Conservation (phyloP, 2,329 filamentous ascomycete genomes). For the Diplodia scrobiculata region DNA sequence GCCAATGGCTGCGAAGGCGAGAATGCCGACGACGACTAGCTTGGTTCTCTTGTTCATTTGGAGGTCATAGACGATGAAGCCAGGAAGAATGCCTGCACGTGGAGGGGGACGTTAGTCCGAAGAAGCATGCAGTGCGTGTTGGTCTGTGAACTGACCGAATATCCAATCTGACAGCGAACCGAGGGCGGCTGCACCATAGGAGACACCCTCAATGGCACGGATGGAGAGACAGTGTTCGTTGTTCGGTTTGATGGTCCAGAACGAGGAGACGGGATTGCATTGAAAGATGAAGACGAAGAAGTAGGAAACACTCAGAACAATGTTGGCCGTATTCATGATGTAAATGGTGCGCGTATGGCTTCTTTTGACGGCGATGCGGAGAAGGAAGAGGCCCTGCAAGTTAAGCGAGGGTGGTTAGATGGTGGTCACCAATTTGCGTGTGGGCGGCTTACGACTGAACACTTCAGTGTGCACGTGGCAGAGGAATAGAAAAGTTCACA, state of each 20-base stretch:
- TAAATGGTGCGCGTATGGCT: constrained; percentile 52
- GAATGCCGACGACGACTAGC: constrained; percentile 54
- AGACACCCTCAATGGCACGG: constrained; percentile 55
- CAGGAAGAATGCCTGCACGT: constrained; percentile 38
- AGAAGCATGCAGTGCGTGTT: background rate
- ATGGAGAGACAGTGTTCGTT: constrained; percentile 48
- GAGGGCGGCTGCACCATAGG: constrained; percentile 44
- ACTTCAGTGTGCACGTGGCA: constrained; percentile 52
- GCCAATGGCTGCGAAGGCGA: constrained; percentile 55
- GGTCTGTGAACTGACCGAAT: constrained; percentile 30
- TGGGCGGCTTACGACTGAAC: constrained; percentile 49
- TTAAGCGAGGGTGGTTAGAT: background rate
- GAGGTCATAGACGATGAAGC: constrained; percentile 58
- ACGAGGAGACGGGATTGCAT: constrained; percentile 55
- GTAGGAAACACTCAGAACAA: constrained; percentile 52
- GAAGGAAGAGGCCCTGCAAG: constrained; percentile 49
- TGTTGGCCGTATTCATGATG: constrained; percentile 49
- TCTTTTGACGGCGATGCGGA: constrained; percentile 54
- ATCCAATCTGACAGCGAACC: constrained; percentile 42
- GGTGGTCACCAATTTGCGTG: background rate
- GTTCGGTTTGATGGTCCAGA: constrained; percentile 52
- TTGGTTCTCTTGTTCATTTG: constrained; percentile 59
- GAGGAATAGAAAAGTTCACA: constrained; percentile 59
- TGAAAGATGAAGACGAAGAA: constrained; percentile 57
- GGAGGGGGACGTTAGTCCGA: background rate